A percentile compares a stretch with the other conserved stretches of the same genome.
phyloP scores from a whole-genome alignment of 2,329 filamentous ascomycete genomes.

The Colletotrichum aenigma region DNA sequence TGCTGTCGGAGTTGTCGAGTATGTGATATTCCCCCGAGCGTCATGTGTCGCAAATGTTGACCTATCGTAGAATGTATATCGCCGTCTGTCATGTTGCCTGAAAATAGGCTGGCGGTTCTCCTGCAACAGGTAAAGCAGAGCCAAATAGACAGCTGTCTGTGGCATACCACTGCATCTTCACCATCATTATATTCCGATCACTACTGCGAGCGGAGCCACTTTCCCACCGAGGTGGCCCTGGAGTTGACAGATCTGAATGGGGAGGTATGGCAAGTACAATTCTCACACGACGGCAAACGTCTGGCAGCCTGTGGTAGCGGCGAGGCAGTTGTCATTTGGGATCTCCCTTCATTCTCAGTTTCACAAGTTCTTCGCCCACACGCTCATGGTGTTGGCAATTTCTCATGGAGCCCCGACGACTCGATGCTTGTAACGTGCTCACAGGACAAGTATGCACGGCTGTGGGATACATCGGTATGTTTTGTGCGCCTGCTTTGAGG shows the following conservation, averaged over 20 bases:
- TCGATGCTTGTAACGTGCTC: conserved; percentile 84
- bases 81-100: conserved; percentile 94
- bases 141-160: conserved; percentile 84
- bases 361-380: conserved; percentile 70
- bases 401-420: conserved; percentile 93
- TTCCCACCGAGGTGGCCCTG: conserved; percentile 73
- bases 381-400: conserved; percentile 73
- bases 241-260: conserved; percentile 76
- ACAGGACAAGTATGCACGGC: conserved; percentile 71
- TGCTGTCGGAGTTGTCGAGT: conserved; percentile 88
- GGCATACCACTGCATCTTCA: conserved; percentile 80
- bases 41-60: conserved; percentile 21
- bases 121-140: conserved; percentile 82
- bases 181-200: conserved; percentile 93
- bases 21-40: conserved; percentile 34
- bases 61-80: conserved; percentile 76
- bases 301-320: conserved; percentile 84
- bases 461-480: conserved; percentile 76
- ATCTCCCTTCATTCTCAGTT: conserved; percentile 72
- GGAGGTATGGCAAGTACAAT: conserved; percentile 91
- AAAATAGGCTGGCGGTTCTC: conserved; percentile 82
- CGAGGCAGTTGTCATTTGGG: conserved; percentile 79
- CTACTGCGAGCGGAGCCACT: conserved; percentile 77
- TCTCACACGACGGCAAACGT: conserved; percentile 84
- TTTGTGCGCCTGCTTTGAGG: not conserved